phyloP scores from a whole-genome alignment of 768 basidiomycete species.

The Podaxis sp. region DNA sequence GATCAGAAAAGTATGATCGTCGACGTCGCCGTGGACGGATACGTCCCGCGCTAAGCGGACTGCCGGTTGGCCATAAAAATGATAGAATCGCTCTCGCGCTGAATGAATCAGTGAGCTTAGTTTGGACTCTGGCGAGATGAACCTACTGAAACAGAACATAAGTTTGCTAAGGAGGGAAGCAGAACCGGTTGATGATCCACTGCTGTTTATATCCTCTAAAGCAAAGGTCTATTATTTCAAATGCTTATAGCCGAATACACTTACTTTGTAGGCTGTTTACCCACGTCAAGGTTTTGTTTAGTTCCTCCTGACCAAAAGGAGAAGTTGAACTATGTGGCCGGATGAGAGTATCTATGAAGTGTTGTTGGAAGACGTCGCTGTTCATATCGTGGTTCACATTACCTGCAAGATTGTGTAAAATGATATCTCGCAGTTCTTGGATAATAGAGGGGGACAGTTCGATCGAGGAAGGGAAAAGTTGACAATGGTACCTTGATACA shows the following conservation, averaged over 20 bases:
- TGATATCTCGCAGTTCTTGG: conserved; percentile 36
- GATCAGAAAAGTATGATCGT: conserved; percentile 35
- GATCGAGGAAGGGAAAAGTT: conserved; percentile 32
- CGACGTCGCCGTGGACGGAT: conserved; percentile 33
- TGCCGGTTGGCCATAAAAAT: conserved; percentile 46
- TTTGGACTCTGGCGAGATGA: neutral
- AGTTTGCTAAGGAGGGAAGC: neutral
- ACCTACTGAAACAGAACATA: conserved; percentile 9
- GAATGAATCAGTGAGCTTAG: neutral
- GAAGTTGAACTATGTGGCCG: conserved; percentile 37
- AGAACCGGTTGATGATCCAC: neutral
- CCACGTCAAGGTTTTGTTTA: conserved; percentile 35
- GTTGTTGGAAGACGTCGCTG: neutral
- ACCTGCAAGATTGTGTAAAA: conserved; percentile 41
- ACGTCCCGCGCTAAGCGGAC: conserved; percentile 47
- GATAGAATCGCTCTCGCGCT: conserved; percentile 41
- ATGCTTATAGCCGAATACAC: neutral
- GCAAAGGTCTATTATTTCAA: neutral
- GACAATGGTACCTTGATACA: conserved; percentile 34
- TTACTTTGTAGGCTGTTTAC: conserved; percentile 35
- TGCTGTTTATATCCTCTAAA: neutral
- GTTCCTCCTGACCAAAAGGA: conserved; percentile 34
- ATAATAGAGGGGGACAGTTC: conserved; percentile 25
- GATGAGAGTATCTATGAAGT: conserved; percentile 34
- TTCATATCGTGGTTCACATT: neutral